A percentile compares a stretch with the other conserved stretches of the same genome.
phyloP scores from a whole-genome alignment of 2,329 filamentous ascomycete species.

The Dactylellina drechsleri region DNA sequence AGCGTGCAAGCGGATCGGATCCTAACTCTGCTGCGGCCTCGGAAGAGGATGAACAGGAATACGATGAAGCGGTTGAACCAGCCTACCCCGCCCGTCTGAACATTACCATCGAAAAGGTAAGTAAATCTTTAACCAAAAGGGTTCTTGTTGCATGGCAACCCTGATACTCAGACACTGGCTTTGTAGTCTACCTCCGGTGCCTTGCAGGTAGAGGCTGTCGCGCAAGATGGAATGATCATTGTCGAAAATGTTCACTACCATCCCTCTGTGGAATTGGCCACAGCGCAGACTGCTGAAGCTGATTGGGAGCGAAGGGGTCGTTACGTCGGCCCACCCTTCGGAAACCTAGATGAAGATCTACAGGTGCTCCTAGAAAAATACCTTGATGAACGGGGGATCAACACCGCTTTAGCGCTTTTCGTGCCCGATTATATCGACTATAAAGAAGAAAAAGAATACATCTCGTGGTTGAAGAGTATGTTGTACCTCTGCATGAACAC shows the following conservation, averaged over 20 bases:
- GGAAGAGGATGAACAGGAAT: slow-evolving; percentile 68
- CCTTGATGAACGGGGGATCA: slow-evolving; percentile 92
- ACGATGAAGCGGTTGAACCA: slow-evolving; percentile 67
- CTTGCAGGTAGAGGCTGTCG: slow-evolving; percentile 84
- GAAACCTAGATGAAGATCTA: slow-evolving; percentile 93
- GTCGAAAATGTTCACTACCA: slow-evolving; percentile 94
- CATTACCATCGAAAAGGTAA: slow-evolving; percentile 82
- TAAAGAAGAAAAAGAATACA: slow-evolving; percentile 98
- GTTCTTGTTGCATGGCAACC: neutral
- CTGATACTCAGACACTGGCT: neutral
- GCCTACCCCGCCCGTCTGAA: slow-evolving; percentile 83
- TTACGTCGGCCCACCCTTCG: slow-evolving; percentile 92
- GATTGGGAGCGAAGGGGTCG: slow-evolving; percentile 79
- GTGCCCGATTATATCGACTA: slow-evolving; percentile 95
- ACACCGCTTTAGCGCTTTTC: slow-evolving; percentile 85
- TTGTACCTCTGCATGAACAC: slow-evolving; percentile 26
- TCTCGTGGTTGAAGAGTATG: slow-evolving; percentile 82
- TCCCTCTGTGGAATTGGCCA: slow-evolving; percentile 78
- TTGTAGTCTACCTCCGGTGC: slow-evolving; percentile 71
- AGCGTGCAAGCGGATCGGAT: slow-evolving; percentile 66
- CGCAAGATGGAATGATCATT: slow-evolving; percentile 84
- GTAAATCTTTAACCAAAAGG: neutral
- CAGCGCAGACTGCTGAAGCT: slow-evolving; percentile 78
- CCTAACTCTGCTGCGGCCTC: slow-evolving; percentile 70
- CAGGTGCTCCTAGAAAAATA: slow-evolving; percentile 92